Evolutionary conservation across 2,329 filamentous ascomycete species (phyloP).

Genomic region (Cyanodermella asteris): DNA sequence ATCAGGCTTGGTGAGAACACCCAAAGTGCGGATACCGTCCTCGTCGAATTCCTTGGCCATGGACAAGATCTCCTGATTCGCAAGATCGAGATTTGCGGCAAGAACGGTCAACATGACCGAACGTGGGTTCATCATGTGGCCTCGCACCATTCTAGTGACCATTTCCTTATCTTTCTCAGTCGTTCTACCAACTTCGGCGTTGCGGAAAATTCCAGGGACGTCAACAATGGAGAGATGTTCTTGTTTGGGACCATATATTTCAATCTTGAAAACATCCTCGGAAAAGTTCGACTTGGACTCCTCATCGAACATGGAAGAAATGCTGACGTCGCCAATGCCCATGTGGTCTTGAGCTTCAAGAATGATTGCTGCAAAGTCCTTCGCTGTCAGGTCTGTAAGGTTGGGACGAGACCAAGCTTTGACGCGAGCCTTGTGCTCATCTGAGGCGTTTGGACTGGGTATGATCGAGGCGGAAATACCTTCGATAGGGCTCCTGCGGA

Average conservation of each 20-base stretch:
- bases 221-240: constrained; percentile 22
- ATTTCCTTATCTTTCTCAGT: constrained; percentile 17
- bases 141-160: constrained; percentile 17
- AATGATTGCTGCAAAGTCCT: neutral
- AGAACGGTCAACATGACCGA: constrained; percentile 23
- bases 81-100: constrained; percentile 22
- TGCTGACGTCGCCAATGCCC: constrained; percentile 5
- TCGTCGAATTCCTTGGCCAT: constrained; percentile 17
- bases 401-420: constrained; percentile 10
- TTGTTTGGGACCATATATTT: constrained; percentile 20
- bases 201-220: constrained; percentile 24
- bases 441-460: constrained; percentile 11
- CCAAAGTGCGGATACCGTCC: constrained; percentile 18
- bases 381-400: constrained; percentile 7
- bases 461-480: constrained; percentile 15
- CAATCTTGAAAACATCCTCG: constrained; percentile 19
- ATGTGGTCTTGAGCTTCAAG: constrained; percentile 9
- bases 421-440: constrained; percentile 8
- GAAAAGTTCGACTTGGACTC: constrained; percentile 16
- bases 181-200: constrained; percentile 13
- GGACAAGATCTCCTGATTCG: constrained; percentile 24
- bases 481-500: constrained; percentile 7
- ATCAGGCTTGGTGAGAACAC: constrained; percentile 38
- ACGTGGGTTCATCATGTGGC: constrained; percentile 19
- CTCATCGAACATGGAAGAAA: constrained; percentile 5